Conservation (phyloP, 257 asterid genomes). For the Cordia subcordata region DNA sequence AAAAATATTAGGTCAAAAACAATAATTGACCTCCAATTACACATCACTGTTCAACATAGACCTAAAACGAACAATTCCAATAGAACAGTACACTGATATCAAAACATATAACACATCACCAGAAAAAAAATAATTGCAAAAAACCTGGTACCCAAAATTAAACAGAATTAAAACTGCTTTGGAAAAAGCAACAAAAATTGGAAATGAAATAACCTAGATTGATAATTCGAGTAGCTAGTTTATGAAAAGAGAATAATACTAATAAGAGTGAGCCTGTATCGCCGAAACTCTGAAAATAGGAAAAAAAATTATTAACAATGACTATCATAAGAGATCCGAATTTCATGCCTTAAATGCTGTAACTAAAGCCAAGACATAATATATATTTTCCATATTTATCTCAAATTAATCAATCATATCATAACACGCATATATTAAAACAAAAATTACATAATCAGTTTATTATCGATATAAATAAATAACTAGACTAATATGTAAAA, state of each 20-base stretch:
- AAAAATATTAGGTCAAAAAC: too few relatives aligned
- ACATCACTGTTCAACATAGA: constrained; percentile 1
- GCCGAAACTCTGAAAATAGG: constrained; percentile 43
- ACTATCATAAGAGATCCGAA: constrained; percentile 53
- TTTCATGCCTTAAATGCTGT: constrained; percentile 33
- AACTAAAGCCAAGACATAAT: constrained; percentile 26
- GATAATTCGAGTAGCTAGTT: constrained; percentile 6
- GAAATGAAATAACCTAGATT: constrained; percentile 6
- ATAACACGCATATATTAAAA: neutral
- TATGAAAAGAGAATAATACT: constrained; percentile 5
- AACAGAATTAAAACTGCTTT: neutral
- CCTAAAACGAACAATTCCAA: constrained; percentile 6
- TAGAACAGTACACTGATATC: constrained; percentile 3
- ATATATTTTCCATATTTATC: neutral
- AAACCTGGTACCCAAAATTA: neutral
- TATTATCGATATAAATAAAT: neutral
- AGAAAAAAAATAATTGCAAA: neutral
- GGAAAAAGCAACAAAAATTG: neutral
- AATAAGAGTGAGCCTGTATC: constrained; percentile 15
- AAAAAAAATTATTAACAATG: constrained; percentile 27
- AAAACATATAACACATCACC: neutral
- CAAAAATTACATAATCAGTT: neutral
- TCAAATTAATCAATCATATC: neutral
- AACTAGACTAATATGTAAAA: neutral
- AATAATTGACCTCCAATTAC: neutral